Conservation (phyloP, 352 stramenopile species). For the Globisporangium canariense region DNA sequence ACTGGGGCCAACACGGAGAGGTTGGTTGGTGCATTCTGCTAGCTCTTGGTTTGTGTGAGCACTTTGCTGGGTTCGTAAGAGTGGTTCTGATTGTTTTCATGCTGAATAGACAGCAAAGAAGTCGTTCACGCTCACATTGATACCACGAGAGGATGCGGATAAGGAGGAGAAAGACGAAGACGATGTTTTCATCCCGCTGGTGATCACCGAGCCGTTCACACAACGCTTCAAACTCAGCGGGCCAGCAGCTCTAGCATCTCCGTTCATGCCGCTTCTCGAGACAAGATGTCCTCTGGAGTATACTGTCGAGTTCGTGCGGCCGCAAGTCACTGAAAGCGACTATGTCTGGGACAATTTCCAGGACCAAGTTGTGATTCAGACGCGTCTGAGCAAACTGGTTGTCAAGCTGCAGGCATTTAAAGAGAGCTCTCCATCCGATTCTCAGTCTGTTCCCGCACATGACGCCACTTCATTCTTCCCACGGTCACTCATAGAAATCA, state of each 20-base stretch:
- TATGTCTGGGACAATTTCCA: slow-evolving; percentile 62
- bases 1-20: slow-evolving; percentile 19
- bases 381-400: slow-evolving; percentile 42
- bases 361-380: slow-evolving; percentile 63
- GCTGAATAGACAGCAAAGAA: background rate
- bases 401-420: slow-evolving; percentile 38
- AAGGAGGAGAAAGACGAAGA: background rate
- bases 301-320: slow-evolving; percentile 37
- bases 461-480: slow-evolving; percentile 21
- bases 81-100: background rate
- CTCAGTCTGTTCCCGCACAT: background rate
- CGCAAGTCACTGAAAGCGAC: slow-evolving; percentile 37
- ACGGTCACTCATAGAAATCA: slow-evolving; percentile 30
- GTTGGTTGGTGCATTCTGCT: slow-evolving; percentile 6
- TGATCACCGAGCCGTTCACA: slow-evolving; percentile 50
- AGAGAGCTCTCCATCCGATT: background rate
- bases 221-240: slow-evolving; percentile 35
- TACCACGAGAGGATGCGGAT: background rate
- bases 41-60: background rate
- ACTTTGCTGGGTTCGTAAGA: background rate
- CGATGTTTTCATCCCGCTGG: slow-evolving; percentile 27
- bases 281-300: slow-evolving; percentile 20
- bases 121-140: slow-evolving; percentile 14
- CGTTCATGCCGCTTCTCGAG: slow-evolving; percentile 27
- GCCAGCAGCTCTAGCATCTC: slow-evolving; percentile 4